Percentiles rank a stretch among this genome's conserved stretches.
Evolutionary conservation across 768 basidiomycete genomes (phyloP).

Genomic region (Mycena galericulata): DNA sequence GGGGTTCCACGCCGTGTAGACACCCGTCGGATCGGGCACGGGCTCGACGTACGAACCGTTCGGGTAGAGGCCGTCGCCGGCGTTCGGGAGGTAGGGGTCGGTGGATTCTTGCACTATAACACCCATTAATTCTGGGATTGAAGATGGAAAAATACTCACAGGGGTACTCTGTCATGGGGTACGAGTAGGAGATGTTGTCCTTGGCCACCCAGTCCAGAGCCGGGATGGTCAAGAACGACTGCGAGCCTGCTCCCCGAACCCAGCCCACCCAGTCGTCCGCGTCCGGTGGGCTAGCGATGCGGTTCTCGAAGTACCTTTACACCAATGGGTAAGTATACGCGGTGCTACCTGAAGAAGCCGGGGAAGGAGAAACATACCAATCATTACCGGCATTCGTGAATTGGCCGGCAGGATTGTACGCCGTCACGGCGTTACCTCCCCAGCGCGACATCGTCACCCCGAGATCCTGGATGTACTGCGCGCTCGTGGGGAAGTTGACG

Average conservation of each 20-base stretch:
- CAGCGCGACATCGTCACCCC: slow-evolving; percentile 64
- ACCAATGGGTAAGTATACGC: too few relatives aligned
- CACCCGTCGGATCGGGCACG: slow-evolving; percentile 51
- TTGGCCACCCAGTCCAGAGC: slow-evolving; percentile 72
- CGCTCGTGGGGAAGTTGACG: slow-evolving; percentile 64
- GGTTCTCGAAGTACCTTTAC: slow-evolving; percentile 64
- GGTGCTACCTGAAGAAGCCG: too few relatives aligned
- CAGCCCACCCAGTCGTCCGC: slow-evolving; percentile 65
- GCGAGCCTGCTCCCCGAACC: slow-evolving; percentile 58
- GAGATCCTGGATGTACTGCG: slow-evolving; percentile 58
- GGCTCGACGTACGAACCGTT: slow-evolving; percentile 61
- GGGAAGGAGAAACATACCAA: slow-evolving; percentile 60
- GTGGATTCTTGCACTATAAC: slow-evolving; percentile 53
- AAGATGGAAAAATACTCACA: slow-evolving; percentile 42
- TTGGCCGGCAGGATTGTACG: slow-evolving; percentile 63
- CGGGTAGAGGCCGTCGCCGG: slow-evolving; percentile 61
- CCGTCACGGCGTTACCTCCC: slow-evolving; percentile 68
- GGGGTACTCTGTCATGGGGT: slow-evolving; percentile 57
- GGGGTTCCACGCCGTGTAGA: slow-evolving; percentile 63
- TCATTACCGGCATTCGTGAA: slow-evolving; percentile 67
- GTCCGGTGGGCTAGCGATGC: slow-evolving; percentile 50
- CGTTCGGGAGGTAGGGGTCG: slow-evolving; percentile 62
- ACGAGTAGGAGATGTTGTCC: slow-evolving; percentile 65
- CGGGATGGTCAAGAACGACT: slow-evolving; percentile 59
- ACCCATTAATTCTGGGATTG: neutral